Base-by-base conservation (phyloP, 2,329 filamentous ascomycete genomes). In the Lachnellula hyalina region DNA sequence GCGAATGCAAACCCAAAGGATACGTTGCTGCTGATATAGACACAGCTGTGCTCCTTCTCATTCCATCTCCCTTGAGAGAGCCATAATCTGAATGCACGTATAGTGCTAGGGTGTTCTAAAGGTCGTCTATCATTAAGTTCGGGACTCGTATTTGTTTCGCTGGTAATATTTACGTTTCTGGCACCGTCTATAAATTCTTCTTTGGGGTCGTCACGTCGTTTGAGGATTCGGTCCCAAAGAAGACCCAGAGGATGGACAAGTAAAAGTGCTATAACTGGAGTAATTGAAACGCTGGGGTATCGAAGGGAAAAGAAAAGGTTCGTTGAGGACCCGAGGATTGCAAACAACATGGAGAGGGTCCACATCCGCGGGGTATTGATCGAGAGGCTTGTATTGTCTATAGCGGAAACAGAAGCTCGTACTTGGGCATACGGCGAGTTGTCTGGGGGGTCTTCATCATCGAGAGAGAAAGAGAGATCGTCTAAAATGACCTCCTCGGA, bases 311-410 rank as follows among this genome's bases (percentile, higher is more conserved):
- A 96, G 74, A 95, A 94, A 41, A 95, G 75, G 70, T 94, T 94
- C 36, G 88, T 90, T 2, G 87, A 88, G 47, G 89, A 93, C 58
- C 90, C 90, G 40, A 91, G 80, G 38, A 94, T 78, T 8, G 89
- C 86, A 70, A 94, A 94, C 9, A 94, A 68, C 36, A 89, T 78
- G n/a, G 89, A 90, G 17, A 94, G 71, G 34, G 78, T 78, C 90
- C 89, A 94, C 89, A 94, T 94, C 52, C 90, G 88, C 38, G 89
- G 89, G 5, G 89, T 93, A 71, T 89, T 90, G 67, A 94, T 91
- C 8, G 89, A 93, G n/a, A 93, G 73, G 3, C 83, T 78, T 15
- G 80, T 84, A 67, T 94, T 83, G 72, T 94, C 89, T 34, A 82
- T 85, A 4, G 88, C 84, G 12, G 87, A 78, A 7, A 94, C 89